Evolutionary conservation across 257 asterid genomes (phyloP), one percentile per base, ranked within the genome.

Genomic region (Jasminum sambac): DNA sequence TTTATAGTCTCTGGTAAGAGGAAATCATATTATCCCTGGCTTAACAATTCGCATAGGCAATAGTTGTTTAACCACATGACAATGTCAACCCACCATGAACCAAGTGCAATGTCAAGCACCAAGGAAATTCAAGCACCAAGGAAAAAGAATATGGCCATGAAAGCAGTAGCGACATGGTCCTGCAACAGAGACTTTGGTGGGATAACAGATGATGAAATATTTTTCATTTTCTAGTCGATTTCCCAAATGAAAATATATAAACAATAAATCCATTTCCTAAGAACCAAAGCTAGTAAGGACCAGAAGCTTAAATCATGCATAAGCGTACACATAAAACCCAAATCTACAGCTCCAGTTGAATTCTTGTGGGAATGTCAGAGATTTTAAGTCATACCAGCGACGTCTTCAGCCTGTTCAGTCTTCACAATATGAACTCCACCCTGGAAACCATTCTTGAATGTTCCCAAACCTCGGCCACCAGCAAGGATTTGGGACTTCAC

Each of bases 401-500:
- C 82, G 30, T 86, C 87, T 83, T 80, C 93, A 75, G 84, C 97
- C 81, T 91, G 88, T 23, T 89, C 95, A 38, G 86, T 57, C 85
- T 89, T 88, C 60, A 88, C 95, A 66, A 94, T 91, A 80, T 91
- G 97, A 74, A 94, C 99, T 76, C 99, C 97, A 48, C 96, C 95
- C 73, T 90, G 84, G 61, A 93, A 81, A 69, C 97, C 99, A 80
- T 88, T 94, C 81, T 94, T 94, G 63, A 94, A 94, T 16, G 95
- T 89, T 67, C 99, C 98, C 70, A 93, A 72, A 40, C 97, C 97
- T 67, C 97, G 80, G 1, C 98, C 96, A 74, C 97, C 96, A 63
- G 97, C 97, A 79, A 94, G 99, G 72, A 91, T 83, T 81, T 91
- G 99, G 17, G 96, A 85, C 88, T 94, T 94, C 68, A 91, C 97